phyloP scores from a whole-genome alignment of 768 basidiomycete genomes.

The Podaxis mareebaensis region DNA sequence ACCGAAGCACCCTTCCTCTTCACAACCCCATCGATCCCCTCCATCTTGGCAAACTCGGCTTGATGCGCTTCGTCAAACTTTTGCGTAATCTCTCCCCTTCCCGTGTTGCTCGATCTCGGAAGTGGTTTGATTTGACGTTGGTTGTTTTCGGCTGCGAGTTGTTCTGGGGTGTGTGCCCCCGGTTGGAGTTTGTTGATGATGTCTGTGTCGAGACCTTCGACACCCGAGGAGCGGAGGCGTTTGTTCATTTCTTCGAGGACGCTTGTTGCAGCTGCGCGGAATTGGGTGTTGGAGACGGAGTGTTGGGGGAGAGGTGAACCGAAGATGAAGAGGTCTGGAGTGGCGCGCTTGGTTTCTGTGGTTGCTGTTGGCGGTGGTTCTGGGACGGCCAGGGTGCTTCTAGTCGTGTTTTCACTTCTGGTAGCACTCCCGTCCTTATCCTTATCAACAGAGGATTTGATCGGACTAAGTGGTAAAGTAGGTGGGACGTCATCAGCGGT shows the following conservation, averaged over 20 bases:
- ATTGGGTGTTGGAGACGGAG: conserved; percentile 63
- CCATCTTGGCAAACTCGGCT: conserved; percentile 73
- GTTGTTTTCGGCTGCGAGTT: conserved; percentile 8
- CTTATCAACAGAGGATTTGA: conserved; percentile 3
- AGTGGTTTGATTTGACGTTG: conserved; percentile 31
- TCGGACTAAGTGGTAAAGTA: conserved; percentile 17
- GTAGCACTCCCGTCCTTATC: conserved; percentile 23
- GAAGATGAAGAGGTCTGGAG: conserved; percentile 65
- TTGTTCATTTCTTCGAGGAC: conserved; percentile 85
- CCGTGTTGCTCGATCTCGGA: conserved; percentile 23
- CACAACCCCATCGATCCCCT: conserved; percentile 57
- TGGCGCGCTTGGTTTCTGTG: conserved; percentile 14
- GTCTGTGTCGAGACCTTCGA: conserved; percentile 45
- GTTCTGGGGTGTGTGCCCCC: conserved; percentile 23
- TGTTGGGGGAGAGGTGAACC: conserved; percentile 73
- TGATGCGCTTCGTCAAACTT: conserved; percentile 65
- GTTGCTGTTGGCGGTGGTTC: conserved; percentile 12
- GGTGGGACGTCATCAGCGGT: conserved; percentile 34
- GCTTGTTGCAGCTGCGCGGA: conserved; percentile 63
- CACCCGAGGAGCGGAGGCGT: conserved; percentile 59
- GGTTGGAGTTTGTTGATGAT: conserved; percentile 45
- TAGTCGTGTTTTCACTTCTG: not conserved
- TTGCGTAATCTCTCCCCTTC: conserved; percentile 31
- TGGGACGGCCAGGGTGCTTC: conserved; percentile 11
- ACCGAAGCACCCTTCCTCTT: conserved; percentile 26